Conservation (phyloP, 306 rosid species). For the Prunus dulcis region DNA sequence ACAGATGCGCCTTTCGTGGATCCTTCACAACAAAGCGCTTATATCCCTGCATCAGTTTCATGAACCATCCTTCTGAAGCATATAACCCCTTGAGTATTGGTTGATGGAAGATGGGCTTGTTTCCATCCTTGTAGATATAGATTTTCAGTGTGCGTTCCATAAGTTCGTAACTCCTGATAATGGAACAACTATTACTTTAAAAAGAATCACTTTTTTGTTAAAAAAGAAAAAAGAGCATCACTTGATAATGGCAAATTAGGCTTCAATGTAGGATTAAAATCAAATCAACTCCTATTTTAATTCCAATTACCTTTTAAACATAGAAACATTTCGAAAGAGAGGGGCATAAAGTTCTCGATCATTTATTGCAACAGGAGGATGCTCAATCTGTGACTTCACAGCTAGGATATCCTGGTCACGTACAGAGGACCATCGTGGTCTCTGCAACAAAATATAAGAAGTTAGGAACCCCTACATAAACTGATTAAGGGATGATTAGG, state of each 20-base stretch:
- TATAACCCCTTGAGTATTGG: conserved; percentile 80
- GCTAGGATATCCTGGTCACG: conserved; percentile 69
- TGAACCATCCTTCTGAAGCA: conserved; percentile 97
- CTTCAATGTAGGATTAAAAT: neutral
- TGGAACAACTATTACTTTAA: conserved; percentile 14
- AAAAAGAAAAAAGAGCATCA: too few relatives aligned
- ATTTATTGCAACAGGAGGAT: conserved; percentile 43
- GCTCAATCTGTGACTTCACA: conserved; percentile 65
- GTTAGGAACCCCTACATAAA: conserved; percentile 15
- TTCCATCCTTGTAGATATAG: conserved; percentile 81
- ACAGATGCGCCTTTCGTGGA: conserved; percentile 84
- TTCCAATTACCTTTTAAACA: conserved; percentile 66
- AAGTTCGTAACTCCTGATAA: conserved; percentile 84
- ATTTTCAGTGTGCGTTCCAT: conserved; percentile 83
- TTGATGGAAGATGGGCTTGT: conserved; percentile 85
- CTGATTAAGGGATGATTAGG: conserved; percentile 15
- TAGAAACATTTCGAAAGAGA: conserved; percentile 78
- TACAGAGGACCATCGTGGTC: conserved; percentile 69
- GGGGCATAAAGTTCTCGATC: conserved; percentile 74
- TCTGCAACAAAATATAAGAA: conserved; percentile 48
- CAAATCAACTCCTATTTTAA: neutral
- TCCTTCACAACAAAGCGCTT: conserved; percentile 66
- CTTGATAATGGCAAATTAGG: neutral
- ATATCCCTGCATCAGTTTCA: conserved; percentile 87
- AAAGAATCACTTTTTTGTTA: neutral